A percentile compares a stretch with the other conserved stretches of the same genome.
phyloP scores from a whole-genome alignment of 257 asterid genomes.

The Nicotiana noctiflora region DNA sequence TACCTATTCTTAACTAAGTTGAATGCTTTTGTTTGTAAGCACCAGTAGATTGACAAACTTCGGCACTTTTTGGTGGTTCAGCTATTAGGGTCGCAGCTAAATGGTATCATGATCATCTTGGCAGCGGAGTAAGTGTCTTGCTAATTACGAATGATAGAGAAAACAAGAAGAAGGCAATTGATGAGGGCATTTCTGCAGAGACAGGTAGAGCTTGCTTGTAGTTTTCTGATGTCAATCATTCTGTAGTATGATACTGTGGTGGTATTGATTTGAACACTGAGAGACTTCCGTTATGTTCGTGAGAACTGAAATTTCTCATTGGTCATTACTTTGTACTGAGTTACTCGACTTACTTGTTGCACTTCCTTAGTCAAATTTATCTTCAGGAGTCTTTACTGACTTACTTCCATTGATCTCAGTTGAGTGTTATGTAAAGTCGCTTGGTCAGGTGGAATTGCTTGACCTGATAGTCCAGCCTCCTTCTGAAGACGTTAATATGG shows the following conservation, averaged over 20 bases:
- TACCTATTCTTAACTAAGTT: neutral
- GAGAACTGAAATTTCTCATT: neutral
- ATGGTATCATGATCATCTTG: conserved; percentile 96
- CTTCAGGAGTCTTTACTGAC: neutral
- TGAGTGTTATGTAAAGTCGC: conserved; percentile 84
- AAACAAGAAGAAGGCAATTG: conserved; percentile 72
- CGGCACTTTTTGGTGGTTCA: conserved; percentile 27
- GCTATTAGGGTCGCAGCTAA: conserved; percentile 90
- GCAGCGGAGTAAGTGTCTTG: conserved; percentile 45
- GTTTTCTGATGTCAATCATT: neutral
- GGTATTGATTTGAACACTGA: neutral
- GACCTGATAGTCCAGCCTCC: conserved; percentile 89
- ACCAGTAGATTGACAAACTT: neutral
- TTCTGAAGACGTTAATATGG: conserved; percentile 69
- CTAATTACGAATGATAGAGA: conserved; percentile 89
- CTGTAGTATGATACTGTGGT: neutral
- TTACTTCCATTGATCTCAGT: conserved; percentile 40
- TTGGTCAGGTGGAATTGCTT: conserved; percentile 78
- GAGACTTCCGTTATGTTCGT: neutral
- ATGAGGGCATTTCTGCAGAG: conserved; percentile 82
- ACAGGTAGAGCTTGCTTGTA: conserved; percentile 46
- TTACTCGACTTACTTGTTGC: neutral
- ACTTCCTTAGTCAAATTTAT: neutral
- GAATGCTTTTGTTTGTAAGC: neutral
- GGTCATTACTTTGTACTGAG: neutral